phyloP scores from a whole-genome alignment of 371 early-diverging fungal species.

The Mucor lusitanicus region DNA sequence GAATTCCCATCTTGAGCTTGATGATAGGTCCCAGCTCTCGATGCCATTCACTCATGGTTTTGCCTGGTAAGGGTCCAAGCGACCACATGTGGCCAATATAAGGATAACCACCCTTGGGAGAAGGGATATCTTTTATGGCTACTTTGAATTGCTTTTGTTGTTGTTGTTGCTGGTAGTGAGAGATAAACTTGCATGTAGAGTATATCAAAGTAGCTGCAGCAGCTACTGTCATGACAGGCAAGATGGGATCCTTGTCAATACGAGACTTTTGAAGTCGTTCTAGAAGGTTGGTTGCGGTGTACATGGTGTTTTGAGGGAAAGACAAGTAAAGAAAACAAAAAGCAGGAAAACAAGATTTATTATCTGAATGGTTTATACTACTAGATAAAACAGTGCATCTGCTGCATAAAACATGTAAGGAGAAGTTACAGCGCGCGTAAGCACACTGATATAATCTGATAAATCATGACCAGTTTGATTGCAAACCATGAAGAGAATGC shows the following conservation, averaged over 20 bases:
- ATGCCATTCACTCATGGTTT: slow-evolving; percentile 17
- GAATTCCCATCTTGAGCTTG: slow-evolving; percentile 13
- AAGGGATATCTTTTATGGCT: slow-evolving; percentile 4
- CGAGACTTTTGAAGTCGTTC: background rate
- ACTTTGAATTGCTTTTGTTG: no score
- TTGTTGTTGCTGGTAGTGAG: background rate
- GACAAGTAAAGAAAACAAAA: background rate
- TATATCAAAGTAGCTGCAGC: background rate
- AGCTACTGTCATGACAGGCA: background rate
- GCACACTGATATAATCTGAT: no score
- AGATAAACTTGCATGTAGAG: background rate
- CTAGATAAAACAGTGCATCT: background rate
- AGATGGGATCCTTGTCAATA: background rate
- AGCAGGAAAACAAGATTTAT: background rate
- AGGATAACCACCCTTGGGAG: slow-evolving; percentile 5
- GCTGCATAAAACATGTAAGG: no score
- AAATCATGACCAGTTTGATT: no score
- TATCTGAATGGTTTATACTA: background rate
- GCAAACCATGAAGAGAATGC: no score
- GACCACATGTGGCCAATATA: slow-evolving; percentile 22
- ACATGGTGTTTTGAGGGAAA: background rate
- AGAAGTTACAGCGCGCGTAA: no score
- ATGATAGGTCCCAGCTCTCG: slow-evolving; percentile 17
- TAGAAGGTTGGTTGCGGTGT: background rate
- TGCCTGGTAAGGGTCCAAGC: slow-evolving; percentile 9